phyloP scores from a whole-genome alignment of 805 yeast genomes.

The Torulaspora maleeae region DNA sequence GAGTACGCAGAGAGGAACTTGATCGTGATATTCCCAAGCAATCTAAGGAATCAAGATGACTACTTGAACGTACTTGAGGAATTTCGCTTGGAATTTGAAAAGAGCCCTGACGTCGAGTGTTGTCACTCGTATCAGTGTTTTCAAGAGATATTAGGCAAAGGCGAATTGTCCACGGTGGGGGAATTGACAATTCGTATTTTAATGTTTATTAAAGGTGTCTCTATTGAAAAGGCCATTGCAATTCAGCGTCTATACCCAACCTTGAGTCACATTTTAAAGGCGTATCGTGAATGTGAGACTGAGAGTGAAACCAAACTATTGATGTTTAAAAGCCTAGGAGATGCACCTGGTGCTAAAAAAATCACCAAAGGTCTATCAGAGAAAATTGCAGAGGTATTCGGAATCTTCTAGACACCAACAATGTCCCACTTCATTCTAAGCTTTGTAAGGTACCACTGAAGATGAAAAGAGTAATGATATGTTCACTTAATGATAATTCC shows the following conservation, averaged over 20 bases:
- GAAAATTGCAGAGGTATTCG: constrained; percentile 28
- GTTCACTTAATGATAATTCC: constrained; percentile 25
- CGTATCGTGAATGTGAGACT: constrained; percentile 27
- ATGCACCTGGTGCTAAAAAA: constrained; percentile 34
- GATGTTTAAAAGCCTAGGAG: constrained; percentile 26
- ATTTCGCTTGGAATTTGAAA: constrained; percentile 46
- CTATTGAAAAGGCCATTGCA: constrained; percentile 77
- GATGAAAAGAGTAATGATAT: not conserved
- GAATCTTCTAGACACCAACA: not conserved
- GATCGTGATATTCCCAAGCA: constrained; percentile 49
- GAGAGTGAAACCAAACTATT: constrained; percentile 28
- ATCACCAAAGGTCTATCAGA: constrained; percentile 34
- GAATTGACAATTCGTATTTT: constrained; percentile 74
- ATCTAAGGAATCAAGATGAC: constrained; percentile 47
- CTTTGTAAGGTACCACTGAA: not conserved
- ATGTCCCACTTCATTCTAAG: not conserved
- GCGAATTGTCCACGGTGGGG: constrained; percentile 61
- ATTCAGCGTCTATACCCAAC: constrained; percentile 71
- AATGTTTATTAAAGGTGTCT: constrained; percentile 73
- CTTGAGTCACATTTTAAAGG: constrained; percentile 47
- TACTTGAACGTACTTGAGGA: constrained; percentile 40
- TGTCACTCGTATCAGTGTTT: constrained; percentile 52
- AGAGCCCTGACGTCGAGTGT: constrained; percentile 32
- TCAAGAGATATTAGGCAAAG: constrained; percentile 64
- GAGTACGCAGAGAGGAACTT: constrained; percentile 41